Percentiles rank a stretch among this genome's conserved stretches.
phyloP scores from a whole-genome alignment of 345 rosid genomes.

The Eucalyptus regnans region DNA sequence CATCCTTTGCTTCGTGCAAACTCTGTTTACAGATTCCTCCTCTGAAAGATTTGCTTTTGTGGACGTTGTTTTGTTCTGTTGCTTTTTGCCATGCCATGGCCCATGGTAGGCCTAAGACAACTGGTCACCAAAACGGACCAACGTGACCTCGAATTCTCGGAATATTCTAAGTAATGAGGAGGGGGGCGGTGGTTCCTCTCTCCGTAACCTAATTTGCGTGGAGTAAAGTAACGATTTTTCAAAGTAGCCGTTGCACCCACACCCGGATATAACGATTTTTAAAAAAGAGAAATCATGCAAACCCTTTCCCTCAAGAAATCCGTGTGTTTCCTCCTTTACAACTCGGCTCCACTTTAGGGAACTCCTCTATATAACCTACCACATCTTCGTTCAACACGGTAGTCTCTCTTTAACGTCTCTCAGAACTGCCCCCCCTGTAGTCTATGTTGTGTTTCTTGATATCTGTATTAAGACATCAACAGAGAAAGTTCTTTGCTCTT shows the following conservation, averaged over 20 bases:
- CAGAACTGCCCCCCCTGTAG: background rate
- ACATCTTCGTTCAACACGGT: background rate
- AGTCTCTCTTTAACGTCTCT: background rate
- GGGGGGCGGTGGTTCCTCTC: background rate
- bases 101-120: background rate
- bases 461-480: background rate
- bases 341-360: background rate
- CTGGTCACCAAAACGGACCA: background rate
- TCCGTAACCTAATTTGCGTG: background rate
- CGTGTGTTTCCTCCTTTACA: background rate
- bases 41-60: background rate
- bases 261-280: background rate
- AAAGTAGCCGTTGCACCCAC: background rate
- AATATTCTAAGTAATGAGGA: background rate
- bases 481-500: background rate
- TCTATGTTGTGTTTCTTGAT: background rate
- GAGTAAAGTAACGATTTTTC: background rate
- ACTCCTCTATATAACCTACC: background rate
- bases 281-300: background rate
- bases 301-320: background rate
- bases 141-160: background rate
- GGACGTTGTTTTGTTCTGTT: background rate
- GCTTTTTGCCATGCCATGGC: background rate
- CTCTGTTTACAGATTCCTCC: background rate
- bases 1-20: background rate